Conservation (phyloP, 495 filamentous ascomycete genomes). For the Lophiotrema nucula region DNA sequence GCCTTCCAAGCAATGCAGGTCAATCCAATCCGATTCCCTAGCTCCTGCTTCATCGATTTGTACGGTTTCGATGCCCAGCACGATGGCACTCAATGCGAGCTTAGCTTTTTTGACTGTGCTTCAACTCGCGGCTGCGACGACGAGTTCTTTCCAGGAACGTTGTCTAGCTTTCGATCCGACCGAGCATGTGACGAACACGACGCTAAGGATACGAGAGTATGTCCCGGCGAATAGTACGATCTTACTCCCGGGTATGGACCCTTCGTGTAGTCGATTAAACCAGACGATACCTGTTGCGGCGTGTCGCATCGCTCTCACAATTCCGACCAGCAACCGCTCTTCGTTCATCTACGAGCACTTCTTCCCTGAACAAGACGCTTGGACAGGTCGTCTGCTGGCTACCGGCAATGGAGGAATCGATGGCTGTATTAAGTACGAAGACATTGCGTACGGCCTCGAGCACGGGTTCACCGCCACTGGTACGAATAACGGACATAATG, state of each 20-base stretch:
- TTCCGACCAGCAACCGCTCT: background rate
- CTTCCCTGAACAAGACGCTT: conserved; percentile 24
- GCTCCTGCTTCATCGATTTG: no score
- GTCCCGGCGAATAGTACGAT: conserved; percentile 7
- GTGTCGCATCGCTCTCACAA: conserved; percentile 8
- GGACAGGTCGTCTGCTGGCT: conserved; percentile 51
- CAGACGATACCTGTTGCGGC: background rate
- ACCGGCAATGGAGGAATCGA: conserved; percentile 59
- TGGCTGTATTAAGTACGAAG: conserved; percentile 48
- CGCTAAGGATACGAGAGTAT: conserved; percentile 2
- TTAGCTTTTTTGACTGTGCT: no score
- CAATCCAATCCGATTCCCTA: no score
- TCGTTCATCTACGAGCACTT: background rate
- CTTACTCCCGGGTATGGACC: conserved; percentile 2
- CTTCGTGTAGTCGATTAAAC: background rate
- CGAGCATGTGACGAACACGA: background rate
- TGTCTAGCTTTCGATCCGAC: conserved; percentile 4
- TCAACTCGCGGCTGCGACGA: background rate
- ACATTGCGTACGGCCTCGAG: conserved; percentile 37
- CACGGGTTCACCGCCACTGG: conserved; percentile 57
- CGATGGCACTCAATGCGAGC: no score
- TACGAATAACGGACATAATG: conserved; percentile 59
- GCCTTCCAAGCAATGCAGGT: no score
- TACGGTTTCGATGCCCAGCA: no score
- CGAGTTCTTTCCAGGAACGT: background rate